Percentiles rank a stretch among this genome's conserved stretches.
phyloP scores from a whole-genome alignment of 306 rosid species.

The Begonia loranthoides region DNA sequence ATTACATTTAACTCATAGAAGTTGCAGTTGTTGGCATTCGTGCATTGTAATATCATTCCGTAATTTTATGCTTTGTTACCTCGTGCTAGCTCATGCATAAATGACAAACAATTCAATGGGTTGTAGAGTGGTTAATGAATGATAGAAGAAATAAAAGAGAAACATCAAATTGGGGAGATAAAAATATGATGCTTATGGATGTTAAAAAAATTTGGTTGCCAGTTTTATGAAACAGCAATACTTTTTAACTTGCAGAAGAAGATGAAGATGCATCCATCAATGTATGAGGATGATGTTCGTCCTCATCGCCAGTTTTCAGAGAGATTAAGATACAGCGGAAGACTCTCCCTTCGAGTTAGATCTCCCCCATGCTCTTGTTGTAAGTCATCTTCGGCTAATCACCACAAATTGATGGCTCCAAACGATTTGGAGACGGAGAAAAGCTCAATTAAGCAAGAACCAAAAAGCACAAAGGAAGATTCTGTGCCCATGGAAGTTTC shows the following conservation, averaged over 20 bases:
- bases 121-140: no score
- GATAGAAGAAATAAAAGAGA: no score
- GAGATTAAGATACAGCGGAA: slow-evolving; percentile 44
- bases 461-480: slow-evolving; percentile 13
- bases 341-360: slow-evolving; percentile 22
- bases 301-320: slow-evolving; percentile 17
- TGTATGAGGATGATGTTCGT: slow-evolving; percentile 53
- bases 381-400: slow-evolving; percentile 25
- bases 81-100: no score
- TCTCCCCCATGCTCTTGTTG: slow-evolving; percentile 36
- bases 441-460: slow-evolving; percentile 16
- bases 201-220: slow-evolving; percentile 7
- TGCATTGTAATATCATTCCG: no score
- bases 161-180: no score
- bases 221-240: slow-evolving; percentile 5
- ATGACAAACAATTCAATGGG: no score
- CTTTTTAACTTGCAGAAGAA: slow-evolving; percentile 61
- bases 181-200: background rate
- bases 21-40: no score
- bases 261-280: slow-evolving; percentile 65
- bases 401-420: slow-evolving; percentile 13
- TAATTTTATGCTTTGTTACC: no score
- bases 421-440: slow-evolving; percentile 15
- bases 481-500: slow-evolving; percentile 23
- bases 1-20: no score